Evolutionary conservation across 441 rosid species (phyloP), one percentile per base, ranked within the genome.

Genomic region (Pelargonium australe): DNA sequence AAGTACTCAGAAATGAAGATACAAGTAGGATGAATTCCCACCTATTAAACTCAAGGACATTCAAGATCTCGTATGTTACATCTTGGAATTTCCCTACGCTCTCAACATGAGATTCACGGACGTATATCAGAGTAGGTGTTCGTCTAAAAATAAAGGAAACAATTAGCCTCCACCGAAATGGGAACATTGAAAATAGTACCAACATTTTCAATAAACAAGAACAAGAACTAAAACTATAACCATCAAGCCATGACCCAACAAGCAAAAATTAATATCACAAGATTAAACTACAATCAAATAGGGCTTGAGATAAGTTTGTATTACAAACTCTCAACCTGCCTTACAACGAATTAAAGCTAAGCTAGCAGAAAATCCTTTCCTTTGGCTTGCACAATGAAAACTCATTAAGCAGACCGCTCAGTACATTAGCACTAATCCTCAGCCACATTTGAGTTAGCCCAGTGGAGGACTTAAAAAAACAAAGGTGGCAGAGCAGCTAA

Each of bases 41-140:
- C 98, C 99, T 95, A 80, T 92, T 95, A 78, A 95, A 95, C 84
- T 95, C 99, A 7, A 95, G 93, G 76, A 92, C 99, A 82, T 95
- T 95, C 70, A 95, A 81, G 78, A 95, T 88, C 84, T 95, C 99
- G 81, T 90, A 95, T 23, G 89, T 70, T 62, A 84, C 90, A 64
- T 95, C 97, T 72, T 83, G 93, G 63, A 85, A 71, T 82, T 86
- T 88, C 68, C 99, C 98, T 85, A 95, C 83, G 83, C 84, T 86
- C 82, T 95, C 98, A 72, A 81, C 92, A 65, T 92, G 97, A 73
- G 99, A 95, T 82, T 95, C 97, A 7, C 97, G 94, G 76, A 92
- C 95, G 83, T 87, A 87, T 73, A 95, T 88, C 85, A 66, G 86
- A 11, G 99, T 92, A 68, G 97, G 98, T 13, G 99, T 89, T 63